Base-by-base conservation (phyloP, 257 asterid genomes). In the Asclepias syriaca region DNA sequence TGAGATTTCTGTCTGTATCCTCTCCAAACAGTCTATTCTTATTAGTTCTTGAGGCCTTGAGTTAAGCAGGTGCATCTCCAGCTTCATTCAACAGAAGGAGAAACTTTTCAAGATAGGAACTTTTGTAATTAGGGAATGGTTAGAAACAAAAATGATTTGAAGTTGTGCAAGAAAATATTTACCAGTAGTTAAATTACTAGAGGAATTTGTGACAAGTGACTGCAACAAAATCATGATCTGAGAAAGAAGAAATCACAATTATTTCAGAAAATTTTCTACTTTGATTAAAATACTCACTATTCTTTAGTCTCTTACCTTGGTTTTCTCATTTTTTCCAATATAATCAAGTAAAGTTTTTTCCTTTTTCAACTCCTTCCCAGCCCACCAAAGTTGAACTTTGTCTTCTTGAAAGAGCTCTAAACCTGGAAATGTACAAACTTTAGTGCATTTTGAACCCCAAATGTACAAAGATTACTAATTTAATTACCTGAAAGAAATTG, bases 241-340 rank as follows among this genome's bases (percentile, higher is more conserved):
- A 78, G 50, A 65, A 3, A 68, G 58, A 68, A 56, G 19, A 32
- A 57, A 37, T 1, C 51, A 14, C 54, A 32, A n/a, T 67, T 65
- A 50, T 48, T n/a, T 66, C 29, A 48, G 55, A 74, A 16, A 48
- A 16, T 18, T 60, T 4, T 21, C 61, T 24, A 46, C 2, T 27
- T 53, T 21, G 53, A 40, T 60, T 66, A 46, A 54, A 34, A 43
- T 27, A 34, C 37, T 34, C 37, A 1, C 37, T 34, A 34, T 2
- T 34, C 37, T 34, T 3, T 34, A 34, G 37, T 34, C 37, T 34
- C 39, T 22, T 32, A 81, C 85, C 85, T 77, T 81, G 15, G 82
- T 77, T 63, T 81, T 77, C 71, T 81, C 85, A 77, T 81, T 81
- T 67, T 72, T 81, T 16, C 85, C 79, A 49, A 77, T 74, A 74